These are phyloP conservation scores for Plasmodium falciparum DNA, from an alignment of 169 alveolate genomes.

Conservation along the genomic window DNA sequence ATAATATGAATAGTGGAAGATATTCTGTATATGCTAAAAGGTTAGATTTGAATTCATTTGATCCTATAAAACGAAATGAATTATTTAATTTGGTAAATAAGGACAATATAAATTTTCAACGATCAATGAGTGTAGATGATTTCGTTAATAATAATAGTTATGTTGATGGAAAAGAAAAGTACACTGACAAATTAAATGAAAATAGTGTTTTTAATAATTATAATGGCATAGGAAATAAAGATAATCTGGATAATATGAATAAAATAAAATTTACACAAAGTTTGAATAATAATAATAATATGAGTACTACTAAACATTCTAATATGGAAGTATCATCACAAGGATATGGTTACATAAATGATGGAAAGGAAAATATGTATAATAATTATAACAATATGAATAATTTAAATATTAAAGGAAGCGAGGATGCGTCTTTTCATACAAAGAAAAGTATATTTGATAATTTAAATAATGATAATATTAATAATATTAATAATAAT, in stretches of 20 bases:
- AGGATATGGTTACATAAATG: no score
- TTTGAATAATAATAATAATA: conserved; percentile 13
- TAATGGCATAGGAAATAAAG: background rate
- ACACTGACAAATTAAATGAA: background rate
- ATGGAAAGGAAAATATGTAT: no score
- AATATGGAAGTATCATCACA: background rate
- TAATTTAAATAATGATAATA: no score
- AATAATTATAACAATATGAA: no score
- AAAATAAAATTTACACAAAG: conserved; percentile 33
- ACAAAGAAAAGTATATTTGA: no score
- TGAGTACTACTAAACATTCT: background rate
- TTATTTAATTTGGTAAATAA: conserved; percentile 45
- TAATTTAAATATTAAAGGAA: no score
- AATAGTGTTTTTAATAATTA: background rate
- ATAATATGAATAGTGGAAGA: conserved; percentile 39
- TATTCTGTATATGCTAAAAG: conserved; percentile 48
- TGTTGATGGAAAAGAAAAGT: background rate
- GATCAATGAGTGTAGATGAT: conserved; percentile 63
- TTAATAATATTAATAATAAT: no score
- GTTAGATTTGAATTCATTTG: conserved; percentile 38
- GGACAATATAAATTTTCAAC: conserved; percentile 30
- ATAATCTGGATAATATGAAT: conserved; percentile 2
- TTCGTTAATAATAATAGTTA: background rate
- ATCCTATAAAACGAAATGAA: conserved; percentile 38
- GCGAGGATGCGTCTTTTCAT: no score